Percentiles rank a stretch among this genome's conserved stretches.
phyloP scores from a whole-genome alignment of 177 flowering plant species.

The Vitis hybrid region DNA sequence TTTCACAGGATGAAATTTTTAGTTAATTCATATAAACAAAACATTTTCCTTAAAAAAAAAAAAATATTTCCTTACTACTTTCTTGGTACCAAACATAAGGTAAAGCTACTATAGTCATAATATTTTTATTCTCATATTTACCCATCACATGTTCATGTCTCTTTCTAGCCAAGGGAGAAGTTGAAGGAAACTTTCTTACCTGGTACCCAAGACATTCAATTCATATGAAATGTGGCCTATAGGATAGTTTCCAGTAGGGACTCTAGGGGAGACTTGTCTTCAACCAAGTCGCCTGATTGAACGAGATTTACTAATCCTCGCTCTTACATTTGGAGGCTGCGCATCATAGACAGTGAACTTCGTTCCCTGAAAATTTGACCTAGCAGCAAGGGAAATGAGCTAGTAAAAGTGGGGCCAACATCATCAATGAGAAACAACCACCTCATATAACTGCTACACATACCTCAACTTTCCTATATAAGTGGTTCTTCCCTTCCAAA shows the following conservation, averaged over 20 bases:
- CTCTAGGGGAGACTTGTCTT: slow-evolving; percentile 65
- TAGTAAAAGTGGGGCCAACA: not conserved
- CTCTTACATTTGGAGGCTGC: slow-evolving; percentile 56
- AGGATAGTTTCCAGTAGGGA: slow-evolving; percentile 63
- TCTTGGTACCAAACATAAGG: too few relatives aligned
- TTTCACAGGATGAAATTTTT: not conserved
- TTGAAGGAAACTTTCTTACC: too few relatives aligned
- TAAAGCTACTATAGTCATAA: too few relatives aligned
- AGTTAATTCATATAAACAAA: not conserved
- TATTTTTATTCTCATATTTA: too few relatives aligned
- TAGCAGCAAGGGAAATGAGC: slow-evolving; percentile 17
- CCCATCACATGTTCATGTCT: too few relatives aligned
- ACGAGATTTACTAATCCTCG: slow-evolving; percentile 47
- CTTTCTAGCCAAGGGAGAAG: too few relatives aligned
- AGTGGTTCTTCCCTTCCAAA: slow-evolving; percentile 56
- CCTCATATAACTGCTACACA: not conserved
- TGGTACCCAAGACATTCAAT: slow-evolving; percentile 41
- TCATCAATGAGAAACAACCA: not conserved
- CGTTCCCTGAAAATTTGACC: slow-evolving; percentile 82
- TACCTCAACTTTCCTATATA: slow-evolving; percentile 79
- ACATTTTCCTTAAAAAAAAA: too few relatives aligned
- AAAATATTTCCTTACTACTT: too few relatives aligned
- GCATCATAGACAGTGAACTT: slow-evolving; percentile 73
- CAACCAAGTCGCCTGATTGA: slow-evolving; percentile 48
- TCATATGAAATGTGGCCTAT: slow-evolving; percentile 74